These are phyloP conservation scores for Zelonia costaricensis DNA, from an alignment of 208 protist genomes.

Conservation along the genomic window DNA sequence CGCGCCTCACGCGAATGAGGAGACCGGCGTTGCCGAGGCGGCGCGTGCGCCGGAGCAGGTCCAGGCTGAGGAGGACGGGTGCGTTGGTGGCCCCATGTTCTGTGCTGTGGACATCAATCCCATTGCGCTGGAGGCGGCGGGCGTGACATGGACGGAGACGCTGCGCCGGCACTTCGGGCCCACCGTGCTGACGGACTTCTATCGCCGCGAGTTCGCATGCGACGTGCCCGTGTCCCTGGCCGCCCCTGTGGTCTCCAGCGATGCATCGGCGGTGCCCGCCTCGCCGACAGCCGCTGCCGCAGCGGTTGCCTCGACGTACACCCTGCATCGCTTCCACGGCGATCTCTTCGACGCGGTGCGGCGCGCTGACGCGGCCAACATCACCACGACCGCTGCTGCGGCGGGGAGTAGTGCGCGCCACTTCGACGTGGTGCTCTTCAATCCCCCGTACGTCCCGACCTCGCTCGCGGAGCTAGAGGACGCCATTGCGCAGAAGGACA, in stretches of 20 bases:
- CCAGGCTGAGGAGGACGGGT: no score
- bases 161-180: constrained; percentile 31
- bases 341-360: constrained; percentile 25
- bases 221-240: constrained; percentile 13
- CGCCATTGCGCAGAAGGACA: constrained; percentile 48
- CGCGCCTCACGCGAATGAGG: neutral
- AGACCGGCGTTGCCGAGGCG: neutral
- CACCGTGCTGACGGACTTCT: constrained; percentile 3
- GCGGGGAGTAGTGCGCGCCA: no score
- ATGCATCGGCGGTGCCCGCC: neutral
- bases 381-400: neutral
- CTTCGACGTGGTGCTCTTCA: constrained; percentile 87
- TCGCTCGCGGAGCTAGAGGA: constrained; percentile 70
- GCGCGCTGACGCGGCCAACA: neutral
- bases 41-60: neutral
- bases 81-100: constrained; percentile 24
- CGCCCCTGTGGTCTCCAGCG: neutral
- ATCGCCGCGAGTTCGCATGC: neutral
- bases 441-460: constrained; percentile 90
- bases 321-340: constrained; percentile 22
- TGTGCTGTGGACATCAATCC: constrained; percentile 86
- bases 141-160: constrained; percentile 72
- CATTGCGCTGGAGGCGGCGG: constrained; percentile 71
- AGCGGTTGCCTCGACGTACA: constrained; percentile 14
- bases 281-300: neutral